Conservation (phyloP, 2,329 filamentous ascomycete species). For the Colletotrichum eleusines region DNA sequence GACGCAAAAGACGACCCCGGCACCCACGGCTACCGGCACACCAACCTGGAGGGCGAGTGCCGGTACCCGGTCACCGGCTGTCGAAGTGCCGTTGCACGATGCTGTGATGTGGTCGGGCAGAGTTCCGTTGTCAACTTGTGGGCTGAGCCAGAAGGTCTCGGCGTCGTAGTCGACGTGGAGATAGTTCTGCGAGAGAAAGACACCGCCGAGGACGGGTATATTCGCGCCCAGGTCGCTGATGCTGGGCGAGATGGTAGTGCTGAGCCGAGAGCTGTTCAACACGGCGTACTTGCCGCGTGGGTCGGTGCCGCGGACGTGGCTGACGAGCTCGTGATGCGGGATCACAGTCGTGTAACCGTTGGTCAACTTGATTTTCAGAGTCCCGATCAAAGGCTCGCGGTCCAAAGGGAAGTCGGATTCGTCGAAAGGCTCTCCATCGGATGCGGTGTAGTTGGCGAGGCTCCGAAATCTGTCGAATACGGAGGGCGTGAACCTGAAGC, state of each 20-base stretch:
- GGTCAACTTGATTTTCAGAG: constrained; percentile 39
- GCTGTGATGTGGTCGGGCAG: constrained; percentile 30
- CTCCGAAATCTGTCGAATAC: constrained; percentile 36
- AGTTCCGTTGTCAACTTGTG: constrained; percentile 36
- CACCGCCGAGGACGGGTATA: constrained; percentile 40
- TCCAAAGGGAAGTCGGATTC: constrained; percentile 22
- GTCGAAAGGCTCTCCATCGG: constrained; percentile 9
- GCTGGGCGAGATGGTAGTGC: constrained; percentile 32
- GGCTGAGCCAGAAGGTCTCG: constrained; percentile 42
- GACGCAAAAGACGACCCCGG: constrained; percentile 14
- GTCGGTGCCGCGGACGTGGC: constrained; percentile 39
- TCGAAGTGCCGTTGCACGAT: constrained; percentile 28
- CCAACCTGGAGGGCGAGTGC: constrained; percentile 27
- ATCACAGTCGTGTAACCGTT: constrained; percentile 43
- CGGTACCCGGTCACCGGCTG: background rate
- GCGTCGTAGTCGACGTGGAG: constrained; percentile 39
- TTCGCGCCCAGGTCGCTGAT: constrained; percentile 40
- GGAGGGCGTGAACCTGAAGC: constrained; percentile 40
- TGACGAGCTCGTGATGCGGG: constrained; percentile 42
- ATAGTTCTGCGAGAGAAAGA: constrained; percentile 42
- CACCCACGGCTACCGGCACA: constrained; percentile 27
- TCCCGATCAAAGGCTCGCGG: constrained; percentile 35
- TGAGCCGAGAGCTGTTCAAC: constrained; percentile 33
- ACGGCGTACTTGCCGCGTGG: constrained; percentile 38
- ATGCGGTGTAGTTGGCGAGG: constrained; percentile 22